A percentile compares a stretch with the other conserved stretches of the same genome.
These are phyloP conservation scores for Pleurotus citrinopileatus DNA, from an alignment of 768 basidiomycete species.

Conservation along the genomic window DNA sequence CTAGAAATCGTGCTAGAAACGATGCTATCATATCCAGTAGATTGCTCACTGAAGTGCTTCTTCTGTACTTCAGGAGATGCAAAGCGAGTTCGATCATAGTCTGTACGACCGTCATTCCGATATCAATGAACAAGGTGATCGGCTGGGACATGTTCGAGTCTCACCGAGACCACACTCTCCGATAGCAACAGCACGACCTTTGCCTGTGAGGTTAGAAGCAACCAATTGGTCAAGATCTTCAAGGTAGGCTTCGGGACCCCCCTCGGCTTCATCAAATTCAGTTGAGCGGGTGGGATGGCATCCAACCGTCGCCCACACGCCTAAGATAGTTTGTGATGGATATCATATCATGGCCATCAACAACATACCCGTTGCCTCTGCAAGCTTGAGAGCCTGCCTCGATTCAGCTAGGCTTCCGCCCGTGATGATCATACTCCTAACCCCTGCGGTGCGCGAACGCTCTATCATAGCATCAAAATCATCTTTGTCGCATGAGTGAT, in stretches of 20 bases:
- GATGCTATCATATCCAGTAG: background rate
- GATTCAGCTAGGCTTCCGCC: constrained; percentile 71
- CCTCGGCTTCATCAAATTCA: constrained; percentile 59
- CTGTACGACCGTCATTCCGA: constrained; percentile 20
- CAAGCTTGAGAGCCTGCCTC: constrained; percentile 54
- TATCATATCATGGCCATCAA: background rate
- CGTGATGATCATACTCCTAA: constrained; percentile 73
- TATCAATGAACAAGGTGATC: background rate
- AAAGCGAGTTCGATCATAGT: constrained; percentile 76
- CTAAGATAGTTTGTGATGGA: constrained; percentile 28
- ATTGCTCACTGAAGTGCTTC: constrained; percentile 54
- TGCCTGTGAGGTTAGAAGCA: constrained; percentile 41
- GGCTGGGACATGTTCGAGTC: constrained; percentile 8
- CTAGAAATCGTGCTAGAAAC: constrained; percentile 21
- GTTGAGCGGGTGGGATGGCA: constrained; percentile 75
- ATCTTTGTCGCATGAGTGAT: constrained; percentile 32
- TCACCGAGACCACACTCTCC: constrained; percentile 81
- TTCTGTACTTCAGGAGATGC: constrained; percentile 58
- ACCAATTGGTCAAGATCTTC: constrained; percentile 55
- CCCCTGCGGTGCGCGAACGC: constrained; percentile 56
- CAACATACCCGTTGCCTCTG: constrained; percentile 48
- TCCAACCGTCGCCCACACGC: constrained; percentile 70
- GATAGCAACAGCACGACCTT: constrained; percentile 63
- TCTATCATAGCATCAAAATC: constrained; percentile 59
- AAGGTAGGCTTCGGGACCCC: constrained; percentile 62